Evolutionary conservation across 805 yeast genomes (phyloP), one percentile per base, ranked within the genome.

Genomic region (Suhomyces sp.): DNA sequence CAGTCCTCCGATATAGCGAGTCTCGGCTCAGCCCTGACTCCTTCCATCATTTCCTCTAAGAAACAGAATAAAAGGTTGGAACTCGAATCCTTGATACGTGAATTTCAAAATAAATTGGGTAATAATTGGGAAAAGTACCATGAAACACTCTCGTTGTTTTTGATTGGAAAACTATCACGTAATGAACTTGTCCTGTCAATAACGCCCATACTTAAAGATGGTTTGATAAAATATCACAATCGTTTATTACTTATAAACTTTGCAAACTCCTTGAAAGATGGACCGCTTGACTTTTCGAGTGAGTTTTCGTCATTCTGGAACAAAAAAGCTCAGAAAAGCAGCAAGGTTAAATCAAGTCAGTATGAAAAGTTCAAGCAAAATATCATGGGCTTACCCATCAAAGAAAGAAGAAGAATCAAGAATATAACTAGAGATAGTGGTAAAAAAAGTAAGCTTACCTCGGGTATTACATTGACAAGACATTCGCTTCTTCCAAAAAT

Each of bases 41-140:
- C 51, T 8, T 20, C 47, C 7, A 22, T 47, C 15, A 15, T 31
- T n/a, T 46, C 46, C 12, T 12, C 43, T 1, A 17, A 20, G 37
- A 44, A 22, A 24, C 37, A 22, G 21, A 59, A 53, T 46, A 68
- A 70, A 49, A 55, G 76, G 33, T 57, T 61, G 35, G 75, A 74
- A 48, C 60, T 75, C 27, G 77, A 72, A 55, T 54, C 57, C 15
- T 74, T 91, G 52, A 89, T 92, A 62, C 77, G 80, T 35, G 89
- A 87, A 50, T 82, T 94, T 55, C 92, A 89, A 57, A 78, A 78
- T 49, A 77, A 79, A 53, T 68, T 93, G 53, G 97, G 97, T 2
- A 74, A 78, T 44, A 81, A 82, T 49, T 93, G 99, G 99, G 93
- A 86, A 55, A 80, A 79, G 53, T 93, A 93, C 67, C 92, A 96